phyloP scores from a whole-genome alignment of 306 rosid genomes.

The Hippophae tibetana region DNA sequence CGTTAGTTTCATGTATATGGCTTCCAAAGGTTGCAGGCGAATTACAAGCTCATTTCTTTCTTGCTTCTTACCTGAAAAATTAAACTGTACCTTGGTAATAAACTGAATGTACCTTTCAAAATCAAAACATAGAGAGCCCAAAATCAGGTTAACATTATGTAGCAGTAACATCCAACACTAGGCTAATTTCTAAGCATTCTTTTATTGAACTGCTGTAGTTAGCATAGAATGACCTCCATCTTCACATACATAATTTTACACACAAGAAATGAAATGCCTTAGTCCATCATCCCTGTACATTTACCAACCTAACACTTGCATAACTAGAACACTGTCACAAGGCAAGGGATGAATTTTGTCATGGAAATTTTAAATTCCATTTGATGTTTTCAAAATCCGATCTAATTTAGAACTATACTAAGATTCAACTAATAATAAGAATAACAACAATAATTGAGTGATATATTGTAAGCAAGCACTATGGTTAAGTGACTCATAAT shows the following conservation, averaged over 20 bases:
- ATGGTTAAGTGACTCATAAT: slow-evolving; percentile 13
- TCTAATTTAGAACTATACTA: too few relatives aligned
- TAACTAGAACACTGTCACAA: too few relatives aligned
- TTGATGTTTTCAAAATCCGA: too few relatives aligned
- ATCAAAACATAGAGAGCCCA: neutral
- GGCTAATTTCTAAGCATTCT: neutral
- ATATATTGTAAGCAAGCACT: slow-evolving; percentile 8
- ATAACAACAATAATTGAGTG: neutral
- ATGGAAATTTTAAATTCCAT: too few relatives aligned
- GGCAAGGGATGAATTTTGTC: too few relatives aligned
- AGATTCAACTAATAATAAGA: too few relatives aligned
- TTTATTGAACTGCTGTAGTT: neutral
- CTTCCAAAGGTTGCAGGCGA: slow-evolving; percentile 75
- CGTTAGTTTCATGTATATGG: slow-evolving; percentile 87
- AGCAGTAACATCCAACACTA: neutral
- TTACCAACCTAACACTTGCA: too few relatives aligned
- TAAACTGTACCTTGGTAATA: slow-evolving; percentile 4
- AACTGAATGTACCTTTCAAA: neutral
- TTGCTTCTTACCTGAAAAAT: slow-evolving; percentile 66
- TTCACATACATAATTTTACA: too few relatives aligned
- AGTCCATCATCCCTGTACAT: too few relatives aligned
- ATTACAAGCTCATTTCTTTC: slow-evolving; percentile 91
- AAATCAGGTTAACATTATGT: neutral
- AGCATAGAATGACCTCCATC: too few relatives aligned
- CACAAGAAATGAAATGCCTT: too few relatives aligned